Base-by-base conservation (phyloP, 1,284 basidiomycete species). In the Cryptococcus deneoformans region DNA sequence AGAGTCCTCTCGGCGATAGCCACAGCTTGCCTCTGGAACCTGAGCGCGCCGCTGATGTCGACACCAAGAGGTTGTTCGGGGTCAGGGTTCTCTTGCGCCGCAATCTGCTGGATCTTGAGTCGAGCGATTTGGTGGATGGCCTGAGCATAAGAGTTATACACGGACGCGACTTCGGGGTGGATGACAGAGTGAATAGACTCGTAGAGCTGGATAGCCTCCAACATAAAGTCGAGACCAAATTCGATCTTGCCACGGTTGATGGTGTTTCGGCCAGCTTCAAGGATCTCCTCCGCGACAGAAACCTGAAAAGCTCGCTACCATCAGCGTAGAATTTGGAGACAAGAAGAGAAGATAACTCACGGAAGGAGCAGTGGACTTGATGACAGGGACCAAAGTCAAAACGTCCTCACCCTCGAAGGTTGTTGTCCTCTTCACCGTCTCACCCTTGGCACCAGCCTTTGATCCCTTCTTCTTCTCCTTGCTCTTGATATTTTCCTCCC, bases 151-250 rank as follows among this genome's bases (percentile, higher is more conserved):
- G 79, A 72, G 63, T 81, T 79, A 71, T 82, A 83, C 56, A 80
- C 80, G 10, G 77, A 71, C 0, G 81, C 81, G 50, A 82, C 80
- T 65, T 83, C 82, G 36, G 82, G 81, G 71, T 84, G 83, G 24
- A 84, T 78, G 20, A 82, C 73, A 3, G 82, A 82, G 69, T 82
- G 83, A 49, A 84, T 80, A 62, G 80, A 80, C 75, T 84, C 83
- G 75, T 81, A 82, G 58, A 82, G 77, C 64, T 80, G 79, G 57
- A 84, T 75, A 44, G 79, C 81, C 60, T 84, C 82, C 47, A 80
- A 77, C 70, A 82, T 75, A 62, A 83, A 75, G 60, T 82, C 82
- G 46, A 82, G 74, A 29, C 82, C 83, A 34, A 77, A 64, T 38
- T 79, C 78, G 56, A 81, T 69, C 52, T 81, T 77, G 37, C 81